Base-by-base conservation (phyloP, 1,284 basidiomycete species). In the Clitocybe nebularis region DNA sequence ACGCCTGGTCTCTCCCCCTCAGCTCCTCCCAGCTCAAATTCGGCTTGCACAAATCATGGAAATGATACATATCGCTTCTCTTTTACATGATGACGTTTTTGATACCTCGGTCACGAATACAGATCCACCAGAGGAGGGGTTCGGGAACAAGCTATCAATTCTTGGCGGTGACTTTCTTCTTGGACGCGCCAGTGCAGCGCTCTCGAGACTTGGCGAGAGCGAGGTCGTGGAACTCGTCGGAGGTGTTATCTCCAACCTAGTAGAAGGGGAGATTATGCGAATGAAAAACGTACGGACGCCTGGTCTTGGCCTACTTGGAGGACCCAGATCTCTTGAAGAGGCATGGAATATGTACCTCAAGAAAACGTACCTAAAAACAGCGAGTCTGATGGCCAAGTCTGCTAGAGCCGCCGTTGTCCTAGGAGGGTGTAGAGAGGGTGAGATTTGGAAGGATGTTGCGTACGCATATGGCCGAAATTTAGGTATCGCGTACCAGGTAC, bases 31-130 rank as follows among this genome's bases (percentile, higher is more conserved):
- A 5, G 89, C 92, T 0, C 95, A 99, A 64, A 70, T 88, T 17
- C 83, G 95, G 21, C 79, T 99, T 17, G 95, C 95, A 1, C 92
- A 95, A 59, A 96, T 99, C 44, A 87, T 93, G 38, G 96, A 99
- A 64, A 97, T 99, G 93, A 93, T 99, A 48, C 94, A 99, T 61
- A 92, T 97, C 50, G 95, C 96, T 21, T 95, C 91, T 1, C 74
- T 96, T 5, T 71, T 99, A 11, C 96, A 99, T 61, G 93, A 99
- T 75, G 90, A 93, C 56, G 93, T 99, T 38, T 85, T 93, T 79
- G 14, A 90, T 88, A 0, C 90, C 33, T 37, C 32, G 22, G 30
- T 43, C 13, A 29, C 41, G 10, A 26, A 42, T 1, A 39, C 40
- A 2, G 32, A 39, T 13, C 41, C 30, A 21, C 38, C 17, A 0